These are phyloP conservation scores for Moesziomyces parantarcticus DNA, from an alignment of 1,284 basidiomycete genomes.

Conservation along the genomic window DNA sequence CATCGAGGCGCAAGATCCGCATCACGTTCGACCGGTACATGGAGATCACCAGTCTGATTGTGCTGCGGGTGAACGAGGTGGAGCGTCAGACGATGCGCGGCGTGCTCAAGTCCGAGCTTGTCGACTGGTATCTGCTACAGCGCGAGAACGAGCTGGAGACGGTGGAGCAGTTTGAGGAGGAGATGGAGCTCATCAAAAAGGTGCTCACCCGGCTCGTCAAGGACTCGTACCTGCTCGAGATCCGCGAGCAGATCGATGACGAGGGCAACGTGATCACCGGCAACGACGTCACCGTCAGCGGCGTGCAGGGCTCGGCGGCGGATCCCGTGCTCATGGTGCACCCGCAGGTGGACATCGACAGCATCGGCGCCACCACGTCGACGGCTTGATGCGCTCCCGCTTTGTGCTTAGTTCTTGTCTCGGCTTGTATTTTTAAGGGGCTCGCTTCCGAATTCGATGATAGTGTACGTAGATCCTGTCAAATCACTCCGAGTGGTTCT, in stretches of 20 bases:
- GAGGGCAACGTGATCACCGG: constrained; percentile 40
- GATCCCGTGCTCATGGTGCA: constrained; percentile 57
- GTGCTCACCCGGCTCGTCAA: constrained; percentile 89
- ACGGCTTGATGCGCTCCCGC: constrained; percentile 3
- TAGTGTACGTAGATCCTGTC: too few species aligned
- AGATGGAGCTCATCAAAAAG: constrained; percentile 89
- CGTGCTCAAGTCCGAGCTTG: constrained; percentile 79
- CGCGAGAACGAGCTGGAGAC: constrained; percentile 82
- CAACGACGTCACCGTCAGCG: constrained; percentile 22
- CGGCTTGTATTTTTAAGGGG: constrained; percentile 14
- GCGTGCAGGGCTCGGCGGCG: constrained; percentile 12
- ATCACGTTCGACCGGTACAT: constrained; percentile 97
- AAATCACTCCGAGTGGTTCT: too few species aligned
- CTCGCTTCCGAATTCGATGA: not conserved
- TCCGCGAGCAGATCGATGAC: constrained; percentile 51
- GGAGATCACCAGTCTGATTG: constrained; percentile 86
- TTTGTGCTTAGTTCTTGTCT: not conserved
- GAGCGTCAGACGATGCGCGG: constrained; percentile 83
- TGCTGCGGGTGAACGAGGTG: constrained; percentile 81
- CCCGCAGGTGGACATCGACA: constrained; percentile 61
- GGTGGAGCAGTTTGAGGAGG: constrained; percentile 89
- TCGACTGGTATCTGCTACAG: constrained; percentile 95
- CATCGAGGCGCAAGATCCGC: constrained; percentile 74
- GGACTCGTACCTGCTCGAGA: constrained; percentile 70
- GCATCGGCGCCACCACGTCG: constrained; percentile 33